phyloP scores from a whole-genome alignment of 164 flowering plant genomes.

The Liriodendron chinense region DNA sequence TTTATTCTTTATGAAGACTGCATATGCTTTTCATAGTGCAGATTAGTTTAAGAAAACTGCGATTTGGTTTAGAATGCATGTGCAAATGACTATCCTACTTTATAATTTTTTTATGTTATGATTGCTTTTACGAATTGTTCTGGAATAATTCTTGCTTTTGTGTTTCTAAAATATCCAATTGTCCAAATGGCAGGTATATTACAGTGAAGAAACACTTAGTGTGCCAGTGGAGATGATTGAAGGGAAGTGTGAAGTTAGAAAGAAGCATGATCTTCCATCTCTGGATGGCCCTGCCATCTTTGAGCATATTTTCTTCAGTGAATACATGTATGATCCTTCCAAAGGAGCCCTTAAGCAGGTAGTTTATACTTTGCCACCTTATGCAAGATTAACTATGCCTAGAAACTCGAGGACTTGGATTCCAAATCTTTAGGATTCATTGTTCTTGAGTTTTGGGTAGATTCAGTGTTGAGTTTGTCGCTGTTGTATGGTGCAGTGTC shows the following conservation, averaged over 20 bases:
- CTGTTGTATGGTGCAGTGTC: too few species aligned
- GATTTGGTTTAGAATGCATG: not conserved
- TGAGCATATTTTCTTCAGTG: conserved; percentile 85
- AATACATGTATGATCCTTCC: conserved; percentile 66
- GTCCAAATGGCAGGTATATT: conserved; percentile 55
- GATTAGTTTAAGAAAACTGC: not conserved
- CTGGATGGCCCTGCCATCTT: conserved; percentile 39
- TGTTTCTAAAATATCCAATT: too few species aligned
- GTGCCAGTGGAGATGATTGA: conserved; percentile 48
- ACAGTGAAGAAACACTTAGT: conserved; percentile 57
- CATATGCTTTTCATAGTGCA: not conserved
- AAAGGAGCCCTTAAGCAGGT: conserved; percentile 89
- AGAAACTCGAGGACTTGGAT: too few species aligned
- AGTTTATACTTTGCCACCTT: not conserved
- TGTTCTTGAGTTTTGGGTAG: too few species aligned
- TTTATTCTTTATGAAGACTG: not conserved
- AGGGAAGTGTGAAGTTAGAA: conserved; percentile 83
- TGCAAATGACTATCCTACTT: not conserved
- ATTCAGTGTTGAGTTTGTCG: too few species aligned
- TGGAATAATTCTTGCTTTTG: not conserved
- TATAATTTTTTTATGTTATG: not conserved
- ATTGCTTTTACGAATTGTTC: not conserved
- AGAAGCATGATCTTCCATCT: conserved; percentile 60
- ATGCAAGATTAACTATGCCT: too few species aligned
- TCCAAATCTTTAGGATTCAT: too few species aligned